Evolutionary conservation across 1,139 yeast genomes (phyloP).

Genomic region (Pichiaceae sp.): DNA sequence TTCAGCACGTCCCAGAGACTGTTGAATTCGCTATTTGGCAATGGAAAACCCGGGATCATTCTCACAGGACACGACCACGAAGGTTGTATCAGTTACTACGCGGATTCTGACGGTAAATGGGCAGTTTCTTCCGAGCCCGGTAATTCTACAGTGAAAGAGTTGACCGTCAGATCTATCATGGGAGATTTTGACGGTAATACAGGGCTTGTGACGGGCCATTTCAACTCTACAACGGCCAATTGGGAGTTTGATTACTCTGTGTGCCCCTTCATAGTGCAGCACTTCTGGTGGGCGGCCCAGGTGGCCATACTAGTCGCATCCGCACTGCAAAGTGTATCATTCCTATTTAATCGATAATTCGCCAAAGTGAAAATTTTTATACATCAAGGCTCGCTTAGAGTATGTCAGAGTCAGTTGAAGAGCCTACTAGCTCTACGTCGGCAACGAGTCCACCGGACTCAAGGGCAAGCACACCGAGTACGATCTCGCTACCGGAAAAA

Average conservation of each 20-base stretch:
- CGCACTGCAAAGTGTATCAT: constrained; percentile 29
- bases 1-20: constrained; percentile 58
- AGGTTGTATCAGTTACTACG: constrained; percentile 73
- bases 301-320: constrained; percentile 40
- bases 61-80: constrained; percentile 95
- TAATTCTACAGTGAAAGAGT: constrained; percentile 49
- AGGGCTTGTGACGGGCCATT: constrained; percentile 73
- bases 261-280: constrained; percentile 85
- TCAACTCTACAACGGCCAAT: constrained; percentile 25
- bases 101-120: constrained; percentile 36
- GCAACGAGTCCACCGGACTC: not conserved
- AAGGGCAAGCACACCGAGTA: constrained; percentile 1
- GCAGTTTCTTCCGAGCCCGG: constrained; percentile 34
- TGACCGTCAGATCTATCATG: constrained; percentile 91
- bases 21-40: constrained; percentile 54
- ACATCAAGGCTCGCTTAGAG: not conserved
- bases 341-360: not conserved
- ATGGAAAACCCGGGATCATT: constrained; percentile 63
- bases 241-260: constrained; percentile 67
- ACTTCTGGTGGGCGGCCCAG: constrained; percentile 91
- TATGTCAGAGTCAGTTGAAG: not conserved
- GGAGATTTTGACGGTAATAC: constrained; percentile 90
- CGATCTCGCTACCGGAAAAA: not conserved
- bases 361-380: not conserved
- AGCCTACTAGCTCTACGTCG: not conserved